Base-by-base conservation (phyloP, 225 moss, liverwort and hornwort species). In the Pleurozium schreberi region DNA sequence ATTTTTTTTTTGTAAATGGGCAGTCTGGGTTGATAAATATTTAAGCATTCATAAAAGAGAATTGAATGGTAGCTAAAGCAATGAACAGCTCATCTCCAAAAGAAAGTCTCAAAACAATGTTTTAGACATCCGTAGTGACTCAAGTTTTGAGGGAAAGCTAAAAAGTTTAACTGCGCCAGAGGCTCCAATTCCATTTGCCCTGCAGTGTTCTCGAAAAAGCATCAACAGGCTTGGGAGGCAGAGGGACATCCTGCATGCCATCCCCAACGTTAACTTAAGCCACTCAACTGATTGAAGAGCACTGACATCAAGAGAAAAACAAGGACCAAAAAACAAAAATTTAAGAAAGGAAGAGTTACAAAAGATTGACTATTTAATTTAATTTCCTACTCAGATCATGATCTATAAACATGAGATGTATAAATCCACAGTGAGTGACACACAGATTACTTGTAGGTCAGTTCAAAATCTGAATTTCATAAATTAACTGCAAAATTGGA, bases 151-250 rank as follows among this genome's bases (percentile, higher is more conserved):
- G 19, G 25, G 47, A 50, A 11, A 53, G 59, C 66, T 91, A 63
- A n/a, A n/a, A n/a, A 30, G 63, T 63, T 63, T 63, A 93, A 74
- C 60, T 89, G 90, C 88, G 90, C 93, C 93, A 92, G 38, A 92
- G 89, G 85, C 80, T 93, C 92, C 92, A 92, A 79, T 92, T 93
- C 90, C 92, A 90, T 80, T 88, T 92, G 84, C 90, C 85, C 61
- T 92, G 92, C 33, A 82, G 31, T 49, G 92, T 85, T 90, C 88
- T 92, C 87, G 87, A 81, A 66, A 90, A 78, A 64, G 89, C 90
- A 88, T 87, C 89, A 58, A 90, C 63, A 85, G 91, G 92, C 87
- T 93, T 92, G 80, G 92, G 92, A 88, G 86, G 88, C 81, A 91
- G 82, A 91, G 85, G 86, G 71, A 84, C 87, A 82, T 84, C 92